A percentile compares a stretch with the other conserved stretches of the same genome.
These are phyloP conservation scores for Cryphonectria naterciae DNA, from an alignment of 2,329 filamentous ascomycete species.

Conservation along the genomic window DNA sequence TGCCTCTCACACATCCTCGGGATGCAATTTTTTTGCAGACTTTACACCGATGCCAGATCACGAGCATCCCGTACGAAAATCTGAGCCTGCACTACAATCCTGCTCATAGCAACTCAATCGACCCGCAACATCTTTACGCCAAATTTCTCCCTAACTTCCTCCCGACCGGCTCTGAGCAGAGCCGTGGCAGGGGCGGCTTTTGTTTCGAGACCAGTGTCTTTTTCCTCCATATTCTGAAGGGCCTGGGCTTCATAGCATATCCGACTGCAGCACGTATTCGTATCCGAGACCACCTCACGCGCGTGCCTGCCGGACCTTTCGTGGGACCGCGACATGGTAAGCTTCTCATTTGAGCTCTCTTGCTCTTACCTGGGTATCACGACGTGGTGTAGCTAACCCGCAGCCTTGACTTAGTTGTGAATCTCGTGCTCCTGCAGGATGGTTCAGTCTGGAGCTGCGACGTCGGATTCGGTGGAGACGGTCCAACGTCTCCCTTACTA, in stretches of 20 bases:
- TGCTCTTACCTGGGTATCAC: not conserved
- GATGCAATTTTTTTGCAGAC: slow-evolving; percentile 43
- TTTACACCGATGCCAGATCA: slow-evolving; percentile 51
- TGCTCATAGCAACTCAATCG: slow-evolving; percentile 45
- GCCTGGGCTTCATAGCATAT: slow-evolving; percentile 34
- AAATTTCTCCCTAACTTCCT: slow-evolving; percentile 49
- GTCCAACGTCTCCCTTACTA: slow-evolving; percentile 60
- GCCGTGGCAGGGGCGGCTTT: slow-evolving; percentile 56
- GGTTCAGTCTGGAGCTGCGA: slow-evolving; percentile 59
- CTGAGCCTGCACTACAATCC: slow-evolving; percentile 56
- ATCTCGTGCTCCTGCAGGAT: slow-evolving; percentile 58
- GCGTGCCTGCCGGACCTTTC: slow-evolving; percentile 46
- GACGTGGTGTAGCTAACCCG: not conserved
- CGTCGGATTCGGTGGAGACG: slow-evolving; percentile 67
- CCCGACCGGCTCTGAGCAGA: slow-evolving; percentile 29
- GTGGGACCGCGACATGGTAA: slow-evolving; percentile 47
- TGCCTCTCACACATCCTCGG: slow-evolving; percentile 26
- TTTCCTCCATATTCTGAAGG: slow-evolving; percentile 43
- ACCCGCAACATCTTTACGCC: slow-evolving; percentile 50
- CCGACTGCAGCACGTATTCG: slow-evolving; percentile 57
- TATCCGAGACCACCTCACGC: slow-evolving; percentile 41
- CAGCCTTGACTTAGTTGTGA: slow-evolving; percentile 54
- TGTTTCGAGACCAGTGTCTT: slow-evolving; percentile 63
- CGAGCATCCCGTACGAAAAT: slow-evolving; percentile 60
- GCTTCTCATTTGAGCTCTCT: not conserved